phyloP scores from a whole-genome alignment of 2,329 filamentous ascomycete genomes.

The Xylariomycetidae sp. region DNA sequence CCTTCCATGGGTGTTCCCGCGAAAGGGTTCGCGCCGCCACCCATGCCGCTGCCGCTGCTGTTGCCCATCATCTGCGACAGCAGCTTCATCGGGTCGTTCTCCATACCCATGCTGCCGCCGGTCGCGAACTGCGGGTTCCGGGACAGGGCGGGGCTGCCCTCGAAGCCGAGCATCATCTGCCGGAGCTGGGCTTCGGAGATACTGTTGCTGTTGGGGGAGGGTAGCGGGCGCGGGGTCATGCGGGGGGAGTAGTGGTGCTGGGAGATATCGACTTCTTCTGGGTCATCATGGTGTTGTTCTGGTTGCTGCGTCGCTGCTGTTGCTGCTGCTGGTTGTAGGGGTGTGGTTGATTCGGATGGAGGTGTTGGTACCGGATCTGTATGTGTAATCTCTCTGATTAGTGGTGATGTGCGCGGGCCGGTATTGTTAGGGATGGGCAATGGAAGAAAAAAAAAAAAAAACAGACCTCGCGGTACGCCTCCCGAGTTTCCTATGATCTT shows the following conservation, averaged over 20 bases:
- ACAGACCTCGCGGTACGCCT: constrained; percentile 42
- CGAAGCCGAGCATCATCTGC: constrained; percentile 60
- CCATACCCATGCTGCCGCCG: constrained; percentile 25
- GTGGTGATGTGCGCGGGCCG: too few relatives aligned
- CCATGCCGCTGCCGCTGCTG: constrained; percentile 31
- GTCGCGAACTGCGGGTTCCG: constrained; percentile 18
- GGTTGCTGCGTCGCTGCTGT: constrained; percentile 27
- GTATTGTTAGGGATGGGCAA: too few relatives aligned
- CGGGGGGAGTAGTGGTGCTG: constrained; percentile 62
- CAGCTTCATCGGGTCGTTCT: constrained; percentile 67
- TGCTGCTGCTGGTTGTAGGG: constrained; percentile 22
- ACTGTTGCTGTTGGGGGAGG: constrained; percentile 29
- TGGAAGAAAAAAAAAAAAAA: constrained; percentile 4
- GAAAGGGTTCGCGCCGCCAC: constrained; percentile 29
- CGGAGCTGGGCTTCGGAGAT: constrained; percentile 56
- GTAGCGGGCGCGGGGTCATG: constrained; percentile 35
- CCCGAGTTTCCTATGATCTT: constrained; percentile 71
- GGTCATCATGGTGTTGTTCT: constrained; percentile 49
- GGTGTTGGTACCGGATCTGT: constrained; percentile 28
- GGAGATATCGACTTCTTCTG: constrained; percentile 77
- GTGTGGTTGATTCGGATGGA: constrained; percentile 25
- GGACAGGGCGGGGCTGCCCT: constrained; percentile 28
- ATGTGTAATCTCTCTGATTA: too few relatives aligned
- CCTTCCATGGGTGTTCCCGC: constrained; percentile 24
- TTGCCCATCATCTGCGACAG: constrained; percentile 66